Base-by-base conservation (phyloP, 1,284 basidiomycete species). In the Ceratobasidium theobromae region DNA sequence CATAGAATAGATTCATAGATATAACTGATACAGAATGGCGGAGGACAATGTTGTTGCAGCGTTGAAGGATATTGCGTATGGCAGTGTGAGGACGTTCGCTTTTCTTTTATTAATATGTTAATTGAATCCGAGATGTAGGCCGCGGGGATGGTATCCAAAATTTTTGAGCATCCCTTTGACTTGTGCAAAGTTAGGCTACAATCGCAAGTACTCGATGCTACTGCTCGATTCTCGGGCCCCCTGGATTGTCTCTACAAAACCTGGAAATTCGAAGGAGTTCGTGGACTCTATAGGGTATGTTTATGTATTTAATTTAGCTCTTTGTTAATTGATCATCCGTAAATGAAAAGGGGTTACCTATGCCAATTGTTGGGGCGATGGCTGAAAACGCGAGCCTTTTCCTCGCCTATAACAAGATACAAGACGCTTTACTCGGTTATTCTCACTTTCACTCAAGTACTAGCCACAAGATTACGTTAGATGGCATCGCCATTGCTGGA, bases 291-390 rank as follows among this genome's bases (percentile, higher is more conserved):
- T 77, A 79, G 92, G 65, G 91, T 93, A 71, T 73, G 89, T 81
- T 23, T 21, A 46, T 35, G 25, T 14, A 28, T 45, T 45, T 53
- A n/a, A 58, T 48, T 67, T 57, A 28, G 18, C 38, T 35, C 8
- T 52, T 48, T 68, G 27, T 53, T 66, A 51, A 58, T 4, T 46
- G 35, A 40, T 38, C 28, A 21, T 16, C 12, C 28, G 18, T 35
- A 4, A 33, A 8, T 58, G 16, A 27, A 25, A 70, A 95, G 92
- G 93, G 93, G 60, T 79, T 96, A 1, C 91, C 92, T 4, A 91
- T 92, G 70, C 93, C 95, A 0, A 84, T 97, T 18, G 82, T 91
- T 1, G 94, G 93, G 6, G 89, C 93, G n/a, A 93, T 94, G 82
- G 85, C 85, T 32, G 93, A 97, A 77, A 96, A 95, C 72, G 93